phyloP scores from a whole-genome alignment of 768 basidiomycete genomes.

The Tulasnella sp. region DNA sequence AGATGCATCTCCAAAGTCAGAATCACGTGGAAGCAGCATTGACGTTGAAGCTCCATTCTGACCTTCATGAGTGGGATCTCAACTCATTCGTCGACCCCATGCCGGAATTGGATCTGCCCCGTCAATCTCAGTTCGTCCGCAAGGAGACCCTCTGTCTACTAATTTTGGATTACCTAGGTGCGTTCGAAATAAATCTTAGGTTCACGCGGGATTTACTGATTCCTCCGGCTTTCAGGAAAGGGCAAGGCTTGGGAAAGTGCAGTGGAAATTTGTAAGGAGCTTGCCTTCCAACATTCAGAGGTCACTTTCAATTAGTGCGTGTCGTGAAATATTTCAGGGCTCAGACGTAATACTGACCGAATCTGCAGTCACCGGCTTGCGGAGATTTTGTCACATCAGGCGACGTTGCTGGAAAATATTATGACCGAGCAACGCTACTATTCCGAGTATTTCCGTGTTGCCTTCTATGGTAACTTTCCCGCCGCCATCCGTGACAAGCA shows the following conservation, averaged over 20 bases:
- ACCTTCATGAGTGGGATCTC: constrained; percentile 84
- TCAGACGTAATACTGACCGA: neutral
- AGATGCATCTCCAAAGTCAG: constrained; percentile 84
- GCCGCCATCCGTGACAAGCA: constrained; percentile 77
- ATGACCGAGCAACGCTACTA: constrained; percentile 75
- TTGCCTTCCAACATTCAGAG: constrained; percentile 78
- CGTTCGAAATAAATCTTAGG: constrained; percentile 21
- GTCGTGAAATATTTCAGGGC: neutral
- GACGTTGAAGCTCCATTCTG: constrained; percentile 87
- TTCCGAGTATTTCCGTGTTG: constrained; percentile 87
- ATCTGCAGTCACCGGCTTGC: constrained; percentile 57
- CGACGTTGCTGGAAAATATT: constrained; percentile 78
- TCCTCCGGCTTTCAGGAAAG: constrained; percentile 45
- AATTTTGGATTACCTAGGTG: constrained; percentile 89
- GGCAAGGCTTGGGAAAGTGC: constrained; percentile 98
- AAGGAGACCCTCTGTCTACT: constrained; percentile 87
- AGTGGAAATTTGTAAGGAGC: constrained; percentile 84
- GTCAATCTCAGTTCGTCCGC: constrained; percentile 87
- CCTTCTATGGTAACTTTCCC: constrained; percentile 89
- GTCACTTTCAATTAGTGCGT: constrained; percentile 85
- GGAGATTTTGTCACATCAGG: constrained; percentile 78
- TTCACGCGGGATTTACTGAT: neutral
- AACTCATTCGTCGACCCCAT: constrained; percentile 73
- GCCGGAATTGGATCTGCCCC: constrained; percentile 81
- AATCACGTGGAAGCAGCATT: constrained; percentile 90